Evolutionary conservation across 1,284 basidiomycete species (phyloP), one percentile per base, ranked within the genome.

Genomic region (Puccinia polysora): DNA sequence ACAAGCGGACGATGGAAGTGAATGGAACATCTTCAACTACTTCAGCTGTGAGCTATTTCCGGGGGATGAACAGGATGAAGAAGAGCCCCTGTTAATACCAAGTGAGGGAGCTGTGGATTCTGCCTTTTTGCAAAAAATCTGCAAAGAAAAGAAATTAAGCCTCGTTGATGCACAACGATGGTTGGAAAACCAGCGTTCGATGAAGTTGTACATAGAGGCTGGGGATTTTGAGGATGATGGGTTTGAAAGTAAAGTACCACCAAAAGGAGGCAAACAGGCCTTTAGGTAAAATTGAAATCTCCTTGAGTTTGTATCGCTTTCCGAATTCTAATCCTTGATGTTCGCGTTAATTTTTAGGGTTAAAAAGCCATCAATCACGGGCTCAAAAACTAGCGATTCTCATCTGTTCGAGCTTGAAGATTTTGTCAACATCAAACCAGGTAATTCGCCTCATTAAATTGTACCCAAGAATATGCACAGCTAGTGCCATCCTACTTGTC

Each of bases 171-270:
- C 60, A 4, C 49, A 63, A 32, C 32, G 25, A 53, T 72, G 50
- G 34, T 25, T 64, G 20, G 50, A 55, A 53, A 30, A 38, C 23
- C 45, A 50, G 38, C 25, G 60, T 15, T 56, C 64, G n/a, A 72
- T 72, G 49, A 60, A 60, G 47, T 23, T 32, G 5, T 53, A 63
- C 18, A 72, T 72, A 18, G 69, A 72, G 28, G 69, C 69, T 23
- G 69, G 69, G 8, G 69, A 72, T 40, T 72, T 62, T 45, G 69
- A 72, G 43, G 69, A 72, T 72, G 69, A 72, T 64, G 69, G 69
- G 36, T 72, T 72, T 45, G 59, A 72, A 36, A 72, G 69, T 52
- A 72, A 72, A 38, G 69, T 72, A 14, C 69, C 69, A 23, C 69
- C 69, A 6, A 72, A 72, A 64, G 69, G 69, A 23, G 69, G 69